phyloP scores from a whole-genome alignment of 129 eudicot species.

The Chrysanthemum lavandulifolium region DNA sequence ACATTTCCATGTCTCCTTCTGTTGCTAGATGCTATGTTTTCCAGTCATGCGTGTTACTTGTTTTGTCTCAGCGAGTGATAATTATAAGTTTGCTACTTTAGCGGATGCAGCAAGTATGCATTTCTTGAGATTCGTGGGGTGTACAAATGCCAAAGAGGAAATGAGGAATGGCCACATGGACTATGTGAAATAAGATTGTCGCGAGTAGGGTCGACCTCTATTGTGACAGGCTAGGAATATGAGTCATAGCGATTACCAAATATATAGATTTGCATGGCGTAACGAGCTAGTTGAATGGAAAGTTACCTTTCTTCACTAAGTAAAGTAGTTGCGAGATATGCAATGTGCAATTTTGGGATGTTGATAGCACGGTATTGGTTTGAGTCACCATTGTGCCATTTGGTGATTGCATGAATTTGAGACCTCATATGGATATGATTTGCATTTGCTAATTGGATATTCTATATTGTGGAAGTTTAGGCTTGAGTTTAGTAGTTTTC shows the following conservation, averaged over 20 bases:
- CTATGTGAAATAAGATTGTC: background rate
- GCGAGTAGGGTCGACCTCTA: background rate
- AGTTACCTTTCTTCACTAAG: background rate
- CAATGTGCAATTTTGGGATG: background rate
- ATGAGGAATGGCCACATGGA: no score
- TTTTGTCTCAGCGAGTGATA: no score
- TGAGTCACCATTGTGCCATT: background rate
- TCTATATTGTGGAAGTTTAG: background rate
- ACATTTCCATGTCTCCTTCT: conserved; percentile 12
- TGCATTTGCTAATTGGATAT: background rate
- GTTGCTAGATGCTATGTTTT: conserved; percentile 25
- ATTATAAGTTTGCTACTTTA: no score
- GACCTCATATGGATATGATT: background rate
- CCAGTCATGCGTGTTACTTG: no score
- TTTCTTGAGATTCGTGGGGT: no score
- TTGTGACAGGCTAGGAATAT: background rate
- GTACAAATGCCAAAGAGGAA: no score
- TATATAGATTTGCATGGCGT: background rate
- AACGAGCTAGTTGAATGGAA: background rate
- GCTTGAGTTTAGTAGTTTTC: background rate
- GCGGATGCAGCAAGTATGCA: no score
- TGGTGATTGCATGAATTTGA: background rate
- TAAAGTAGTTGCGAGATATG: background rate
- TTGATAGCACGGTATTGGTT: background rate
- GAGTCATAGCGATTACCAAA: background rate